Evolutionary conservation across 1,284 basidiomycete species (phyloP).

Genomic region (Sphagnurus paluster): DNA sequence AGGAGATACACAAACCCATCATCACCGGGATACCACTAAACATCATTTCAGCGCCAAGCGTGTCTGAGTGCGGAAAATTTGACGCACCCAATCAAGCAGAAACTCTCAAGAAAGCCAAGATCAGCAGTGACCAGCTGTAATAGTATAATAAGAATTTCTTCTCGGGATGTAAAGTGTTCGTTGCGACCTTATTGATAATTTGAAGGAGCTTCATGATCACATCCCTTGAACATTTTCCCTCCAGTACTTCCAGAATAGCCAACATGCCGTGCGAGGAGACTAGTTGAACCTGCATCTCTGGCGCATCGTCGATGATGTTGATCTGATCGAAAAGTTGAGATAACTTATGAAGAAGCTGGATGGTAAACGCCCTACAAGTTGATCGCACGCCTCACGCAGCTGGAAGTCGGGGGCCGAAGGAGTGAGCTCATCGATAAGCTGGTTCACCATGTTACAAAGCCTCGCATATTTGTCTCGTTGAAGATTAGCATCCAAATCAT

Average conservation of each 20-base stretch:
- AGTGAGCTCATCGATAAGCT: conserved; percentile 84
- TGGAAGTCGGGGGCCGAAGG: conserved; percentile 80
- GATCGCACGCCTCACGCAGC: conserved; percentile 82
- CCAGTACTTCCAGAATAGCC: conserved; percentile 90
- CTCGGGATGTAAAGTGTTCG: neutral
- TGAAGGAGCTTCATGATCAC: conserved; percentile 83
- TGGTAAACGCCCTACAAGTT: conserved; percentile 60
- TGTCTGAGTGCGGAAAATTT: neutral
- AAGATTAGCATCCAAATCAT: conserved; percentile 86
- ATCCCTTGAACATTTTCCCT: conserved; percentile 80
- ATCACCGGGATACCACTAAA: conserved; percentile 85
- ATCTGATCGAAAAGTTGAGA: conserved; percentile 51
- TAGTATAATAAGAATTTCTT: neutral
- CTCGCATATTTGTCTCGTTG: conserved; percentile 90
- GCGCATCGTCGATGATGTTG: conserved; percentile 74
- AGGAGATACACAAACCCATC: conserved; percentile 60
- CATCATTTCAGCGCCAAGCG: conserved; percentile 3
- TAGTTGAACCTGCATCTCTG: conserved; percentile 89
- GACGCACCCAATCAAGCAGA: conserved; percentile 89
- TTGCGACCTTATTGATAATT: conserved; percentile 74
- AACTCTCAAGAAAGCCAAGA: conserved; percentile 87
- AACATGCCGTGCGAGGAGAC: conserved; percentile 94
- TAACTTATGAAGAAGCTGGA: neutral
- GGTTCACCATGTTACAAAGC: conserved; percentile 76
- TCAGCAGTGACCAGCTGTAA: conserved; percentile 83